These are phyloP conservation scores for Colletotrichum coccodes DNA, from an alignment of 2,329 filamentous ascomycete genomes.

Conservation along the genomic window DNA sequence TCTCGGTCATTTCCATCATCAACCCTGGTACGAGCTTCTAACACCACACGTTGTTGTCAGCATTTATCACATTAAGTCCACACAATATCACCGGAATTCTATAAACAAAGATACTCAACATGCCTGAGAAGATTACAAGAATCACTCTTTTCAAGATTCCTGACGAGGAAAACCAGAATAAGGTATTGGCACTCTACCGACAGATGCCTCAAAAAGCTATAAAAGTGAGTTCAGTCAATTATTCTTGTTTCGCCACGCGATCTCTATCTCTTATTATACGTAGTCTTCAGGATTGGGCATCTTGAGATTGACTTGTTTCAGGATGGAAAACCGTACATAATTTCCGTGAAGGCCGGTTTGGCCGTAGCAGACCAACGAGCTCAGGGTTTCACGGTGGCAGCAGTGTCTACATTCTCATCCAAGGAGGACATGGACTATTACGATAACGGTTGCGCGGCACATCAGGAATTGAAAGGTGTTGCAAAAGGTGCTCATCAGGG, in stretches of 20 bases:
- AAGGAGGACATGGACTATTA: conserved; percentile 71
- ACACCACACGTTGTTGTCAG: not conserved
- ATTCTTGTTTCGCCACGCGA: too few species aligned
- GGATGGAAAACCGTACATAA: conserved; percentile 71
- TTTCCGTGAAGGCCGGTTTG: conserved; percentile 57
- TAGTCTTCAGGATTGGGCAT: not conserved
- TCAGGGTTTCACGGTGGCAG: conserved; percentile 68
- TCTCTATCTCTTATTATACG: not conserved
- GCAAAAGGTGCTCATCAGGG: conserved; percentile 44
- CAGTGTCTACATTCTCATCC: conserved; percentile 65
- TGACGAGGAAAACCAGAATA: conserved; percentile 42
- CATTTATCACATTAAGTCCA: not conserved
- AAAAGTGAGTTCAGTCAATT: conserved; percentile 37
- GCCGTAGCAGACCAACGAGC: conserved; percentile 63
- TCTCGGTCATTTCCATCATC: not conserved
- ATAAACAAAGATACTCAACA: not conserved
- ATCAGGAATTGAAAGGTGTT: conserved; percentile 43
- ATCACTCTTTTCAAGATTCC: conserved; percentile 52
- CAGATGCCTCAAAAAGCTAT: conserved; percentile 43
- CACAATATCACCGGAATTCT: not conserved
- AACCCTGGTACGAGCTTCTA: not conserved
- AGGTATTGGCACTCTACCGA: conserved; percentile 44
- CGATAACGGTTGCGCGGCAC: conserved; percentile 55
- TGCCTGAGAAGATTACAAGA: conserved; percentile 36
- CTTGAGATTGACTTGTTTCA: conserved; percentile 38